A percentile compares a stretch with the other conserved stretches of the same genome.
Evolutionary conservation across 495 filamentous ascomycete genomes (phyloP).

Genomic region (Penicillium psychrofluorescens): DNA sequence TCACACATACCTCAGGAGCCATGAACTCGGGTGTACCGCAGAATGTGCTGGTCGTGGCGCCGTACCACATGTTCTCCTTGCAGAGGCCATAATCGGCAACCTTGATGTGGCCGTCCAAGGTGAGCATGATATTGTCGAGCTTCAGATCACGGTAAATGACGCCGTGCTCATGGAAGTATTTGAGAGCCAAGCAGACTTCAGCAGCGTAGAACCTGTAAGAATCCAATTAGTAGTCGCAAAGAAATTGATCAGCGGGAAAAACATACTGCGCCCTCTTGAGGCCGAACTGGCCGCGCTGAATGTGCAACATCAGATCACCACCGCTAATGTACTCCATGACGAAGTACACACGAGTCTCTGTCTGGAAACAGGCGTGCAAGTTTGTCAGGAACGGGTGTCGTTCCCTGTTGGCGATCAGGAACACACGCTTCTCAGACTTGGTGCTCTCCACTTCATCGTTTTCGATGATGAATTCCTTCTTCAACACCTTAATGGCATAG

Average conservation of each 20-base stretch:
- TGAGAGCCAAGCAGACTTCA: conserved; percentile 93
- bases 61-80: conserved; percentile 99
- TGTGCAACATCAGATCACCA: conserved; percentile 98
- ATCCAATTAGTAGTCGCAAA: not conserved
- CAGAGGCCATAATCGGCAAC: conserved; percentile 98
- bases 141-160: conserved; percentile 99
- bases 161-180: conserved; percentile 99
- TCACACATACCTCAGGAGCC: conserved; percentile 79
- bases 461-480: conserved; percentile 99
- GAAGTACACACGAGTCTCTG: conserved; percentile 96
- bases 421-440: conserved; percentile 94
- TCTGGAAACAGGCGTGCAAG: conserved; percentile 98
- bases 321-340: conserved; percentile 99
- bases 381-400: conserved; percentile 94
- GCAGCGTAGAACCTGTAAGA: conserved; percentile 85
- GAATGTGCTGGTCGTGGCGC: conserved; percentile 93
- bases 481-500: conserved; percentile 98
- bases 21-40: conserved; percentile 99
- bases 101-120: conserved; percentile 96
- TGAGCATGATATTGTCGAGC: conserved; percentile 96
- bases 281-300: conserved; percentile 93
- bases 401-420: conserved; percentile 95
- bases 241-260: not conserved
- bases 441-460: conserved; percentile 99
- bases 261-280: conserved; percentile 91